Evolutionary conservation across 2,329 filamentous ascomycete genomes (phyloP).

Genomic region (Onygena corvina): DNA sequence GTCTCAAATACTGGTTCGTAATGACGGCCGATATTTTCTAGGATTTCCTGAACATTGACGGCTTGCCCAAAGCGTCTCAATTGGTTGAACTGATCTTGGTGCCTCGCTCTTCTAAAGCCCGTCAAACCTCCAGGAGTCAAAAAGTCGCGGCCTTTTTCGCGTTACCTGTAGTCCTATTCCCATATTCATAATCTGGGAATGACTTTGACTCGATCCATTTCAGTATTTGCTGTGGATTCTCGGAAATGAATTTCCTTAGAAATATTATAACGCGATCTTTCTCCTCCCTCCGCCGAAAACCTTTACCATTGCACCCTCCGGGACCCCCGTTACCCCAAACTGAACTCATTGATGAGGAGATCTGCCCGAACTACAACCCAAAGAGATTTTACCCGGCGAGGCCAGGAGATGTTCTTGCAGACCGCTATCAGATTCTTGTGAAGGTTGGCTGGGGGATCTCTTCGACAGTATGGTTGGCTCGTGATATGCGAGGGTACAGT

Average conservation of each 20-base stretch:
- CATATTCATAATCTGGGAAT: too few relatives aligned
- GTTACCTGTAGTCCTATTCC: too few relatives aligned
- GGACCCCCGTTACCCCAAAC: neutral
- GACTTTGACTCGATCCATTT: too few relatives aligned
- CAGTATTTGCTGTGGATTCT: too few relatives aligned
- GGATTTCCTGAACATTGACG: too few relatives aligned
- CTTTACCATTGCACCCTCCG: neutral
- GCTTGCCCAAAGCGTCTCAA: too few relatives aligned
- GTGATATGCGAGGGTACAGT: conserved; percentile 10
- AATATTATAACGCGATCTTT: neutral
- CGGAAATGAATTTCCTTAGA: neutral
- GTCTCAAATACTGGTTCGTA: too few relatives aligned
- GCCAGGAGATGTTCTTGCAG: conserved; percentile 10
- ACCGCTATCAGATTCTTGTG: conserved; percentile 12
- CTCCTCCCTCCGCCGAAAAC: neutral
- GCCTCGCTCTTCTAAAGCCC: too few relatives aligned
- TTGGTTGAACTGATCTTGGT: too few relatives aligned
- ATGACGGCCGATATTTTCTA: too few relatives aligned
- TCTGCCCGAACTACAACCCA: conserved; percentile 8
- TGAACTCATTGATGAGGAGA: conserved; percentile 11
- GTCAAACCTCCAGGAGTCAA: too few relatives aligned
- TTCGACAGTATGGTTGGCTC: conserved; percentile 14
- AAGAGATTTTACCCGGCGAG: conserved; percentile 9
- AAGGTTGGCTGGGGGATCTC: conserved; percentile 12
- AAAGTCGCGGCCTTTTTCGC: too few relatives aligned